Evolutionary conservation across 768 basidiomycete genomes (phyloP), one percentile per base, ranked within the genome.

Genomic region (Auriscalpium orientale): DNA sequence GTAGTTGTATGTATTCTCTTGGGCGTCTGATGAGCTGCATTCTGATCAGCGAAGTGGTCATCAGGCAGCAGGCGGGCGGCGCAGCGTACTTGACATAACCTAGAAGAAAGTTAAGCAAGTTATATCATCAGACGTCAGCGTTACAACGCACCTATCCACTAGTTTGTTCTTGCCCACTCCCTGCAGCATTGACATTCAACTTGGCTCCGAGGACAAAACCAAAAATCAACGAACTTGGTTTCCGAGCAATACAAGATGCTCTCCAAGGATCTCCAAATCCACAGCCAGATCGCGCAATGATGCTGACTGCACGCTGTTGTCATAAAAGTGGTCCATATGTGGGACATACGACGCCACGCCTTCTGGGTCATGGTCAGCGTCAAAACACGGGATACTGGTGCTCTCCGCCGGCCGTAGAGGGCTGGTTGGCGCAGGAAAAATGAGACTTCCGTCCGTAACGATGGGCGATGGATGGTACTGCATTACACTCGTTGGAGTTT

Each of bases 131-230:
- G 49, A 3, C 34, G 16, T 16, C 36, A 11, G 11, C 1, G 21
- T 1, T 53, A 15, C 16, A 4, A 66, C 75, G 60, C 45, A 79
- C 79, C 82, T 69, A 65, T 86, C 84, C 21, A 86, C 72, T 46
- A 86, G 77, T 68, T 84, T 85, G 65, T 86, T 86, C 74, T 85
- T 86, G 15, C 84, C 84, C 12, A 86, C 84, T 38, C 84, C 84
- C 78, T 82, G 35, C 8, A 37, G 46, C 10, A 48, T 20, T 16
- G 44, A 2, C 36, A n/a, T n/a, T n/a, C 22, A 59, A 22, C 38
- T 43, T 28, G 22, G 16, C 35, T 22, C 38, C 44, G 20, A 11
- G 22, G 15, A 22, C 13, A 21, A 11, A 4, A 9, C 49, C 16
- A 21, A 50, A 5, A 43, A 9, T 4, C 12, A 8, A 21, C 70